Percentiles rank a stretch among this genome's conserved stretches.
phyloP scores from a whole-genome alignment of 306 rosid genomes.

The Rubus idaeus region DNA sequence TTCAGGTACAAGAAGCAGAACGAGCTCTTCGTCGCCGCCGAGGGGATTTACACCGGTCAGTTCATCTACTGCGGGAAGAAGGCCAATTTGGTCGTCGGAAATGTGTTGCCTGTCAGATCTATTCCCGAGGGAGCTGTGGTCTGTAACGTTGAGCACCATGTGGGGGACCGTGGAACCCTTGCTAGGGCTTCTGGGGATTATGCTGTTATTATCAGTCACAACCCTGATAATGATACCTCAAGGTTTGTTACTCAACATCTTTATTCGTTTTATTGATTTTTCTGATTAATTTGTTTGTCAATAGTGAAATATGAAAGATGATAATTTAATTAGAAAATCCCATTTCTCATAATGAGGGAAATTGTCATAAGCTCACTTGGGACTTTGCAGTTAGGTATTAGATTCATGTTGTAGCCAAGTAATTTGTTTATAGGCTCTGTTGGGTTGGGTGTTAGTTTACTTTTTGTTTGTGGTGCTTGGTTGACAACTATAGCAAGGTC shows the following conservation, averaged over 20 bases:
- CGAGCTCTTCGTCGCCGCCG: constrained; percentile 32
- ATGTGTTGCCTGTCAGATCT: constrained; percentile 28
- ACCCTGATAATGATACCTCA: constrained; percentile 32
- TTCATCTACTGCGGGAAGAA: constrained; percentile 36
- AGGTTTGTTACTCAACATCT: not conserved
- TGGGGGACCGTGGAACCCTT: constrained; percentile 30
- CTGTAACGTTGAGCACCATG: constrained; percentile 34
- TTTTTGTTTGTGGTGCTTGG: not conserved
- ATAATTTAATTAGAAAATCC: too few species aligned
- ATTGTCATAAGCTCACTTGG: not conserved
- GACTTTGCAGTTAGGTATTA: too few species aligned
- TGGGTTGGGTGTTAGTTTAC: not conserved
- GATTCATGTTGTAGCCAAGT: not conserved
- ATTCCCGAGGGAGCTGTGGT: constrained; percentile 35
- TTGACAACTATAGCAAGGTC: not conserved
- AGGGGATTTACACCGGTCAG: constrained; percentile 32
- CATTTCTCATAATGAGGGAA: too few species aligned
- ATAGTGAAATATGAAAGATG: not conserved
- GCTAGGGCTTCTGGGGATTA: constrained; percentile 36
- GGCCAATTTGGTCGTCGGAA: constrained; percentile 30
- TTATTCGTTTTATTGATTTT: not conserved
- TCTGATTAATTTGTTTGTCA: not conserved
- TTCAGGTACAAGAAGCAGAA: constrained; percentile 36
- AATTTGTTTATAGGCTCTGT: not conserved
- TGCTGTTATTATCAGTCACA: constrained; percentile 28